Evolutionary conservation across 495 filamentous ascomycete species (phyloP).

Genomic region (Aspergillus affinis): DNA sequence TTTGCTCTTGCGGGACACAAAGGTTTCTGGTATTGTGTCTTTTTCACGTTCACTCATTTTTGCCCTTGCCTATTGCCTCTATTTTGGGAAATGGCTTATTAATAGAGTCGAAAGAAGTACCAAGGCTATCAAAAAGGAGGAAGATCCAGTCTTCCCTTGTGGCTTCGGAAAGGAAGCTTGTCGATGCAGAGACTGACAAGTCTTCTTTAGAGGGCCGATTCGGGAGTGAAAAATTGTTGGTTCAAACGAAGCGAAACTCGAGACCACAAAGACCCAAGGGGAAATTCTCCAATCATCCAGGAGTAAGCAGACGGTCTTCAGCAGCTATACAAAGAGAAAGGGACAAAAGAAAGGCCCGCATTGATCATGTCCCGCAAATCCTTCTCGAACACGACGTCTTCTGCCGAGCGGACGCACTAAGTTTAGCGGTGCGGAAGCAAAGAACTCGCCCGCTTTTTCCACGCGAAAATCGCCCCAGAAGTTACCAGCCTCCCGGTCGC

Average conservation of each 20-base stretch:
- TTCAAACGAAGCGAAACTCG: background rate
- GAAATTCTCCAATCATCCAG: background rate
- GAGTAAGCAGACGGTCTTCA: background rate
- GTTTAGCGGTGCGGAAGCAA: conserved; percentile 21
- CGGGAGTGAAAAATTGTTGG: background rate
- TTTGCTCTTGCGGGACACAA: conserved; percentile 58
- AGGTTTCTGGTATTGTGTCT: conserved; percentile 39
- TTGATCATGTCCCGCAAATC: conserved; percentile 14
- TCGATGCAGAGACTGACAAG: background rate
- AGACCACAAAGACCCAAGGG: background rate
- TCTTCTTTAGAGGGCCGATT: background rate
- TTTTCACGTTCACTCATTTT: conserved; percentile 12
- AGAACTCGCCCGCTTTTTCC: conserved; percentile 23
- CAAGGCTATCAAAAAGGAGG: background rate
- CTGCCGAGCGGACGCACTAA: conserved; percentile 14
- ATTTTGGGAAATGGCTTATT: background rate
- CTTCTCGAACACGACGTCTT: conserved; percentile 14
- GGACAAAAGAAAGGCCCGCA: conserved; percentile 5
- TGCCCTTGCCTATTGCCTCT: conserved; percentile 11
- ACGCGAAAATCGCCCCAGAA: conserved; percentile 25
- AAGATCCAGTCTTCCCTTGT: background rate
- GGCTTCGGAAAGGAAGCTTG: background rate
- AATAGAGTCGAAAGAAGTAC: background rate
- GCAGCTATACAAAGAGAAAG: conserved; percentile 2
- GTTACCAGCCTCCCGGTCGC: conserved; percentile 27